phyloP scores from a whole-genome alignment of 768 basidiomycete species.

The Thelephora ganbajun region DNA sequence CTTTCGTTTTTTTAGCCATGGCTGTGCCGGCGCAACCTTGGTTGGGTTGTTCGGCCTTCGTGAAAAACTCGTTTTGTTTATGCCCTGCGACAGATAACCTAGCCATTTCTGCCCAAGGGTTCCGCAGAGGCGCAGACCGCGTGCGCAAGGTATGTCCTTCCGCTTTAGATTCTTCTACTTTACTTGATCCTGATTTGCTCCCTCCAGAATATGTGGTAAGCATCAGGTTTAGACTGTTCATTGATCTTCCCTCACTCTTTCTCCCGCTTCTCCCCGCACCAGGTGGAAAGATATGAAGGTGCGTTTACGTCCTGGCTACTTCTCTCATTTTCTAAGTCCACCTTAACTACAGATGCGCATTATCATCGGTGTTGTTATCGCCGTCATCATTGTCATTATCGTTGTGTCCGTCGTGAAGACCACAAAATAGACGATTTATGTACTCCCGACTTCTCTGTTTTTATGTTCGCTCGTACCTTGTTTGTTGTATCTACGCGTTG shows the following conservation, averaged over 20 bases:
- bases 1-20: not conserved
- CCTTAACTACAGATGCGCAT: conserved; percentile 67
- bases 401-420: conserved; percentile 90
- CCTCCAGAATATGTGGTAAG: conserved; percentile 82
- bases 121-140: conserved; percentile 92
- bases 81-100: conserved; percentile 57
- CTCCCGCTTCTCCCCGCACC: not conserved
- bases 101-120: conserved; percentile 97
- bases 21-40: not conserved
- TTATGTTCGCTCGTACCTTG: not conserved
- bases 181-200: conserved; percentile 1
- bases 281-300: conserved; percentile 99
- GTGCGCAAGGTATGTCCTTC: conserved; percentile 75
- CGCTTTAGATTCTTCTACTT: not conserved
- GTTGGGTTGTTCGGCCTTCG: not conserved
- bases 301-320: conserved; percentile 9
- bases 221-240: not conserved
- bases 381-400: conserved; percentile 88
- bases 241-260: not conserved
- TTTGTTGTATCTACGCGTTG: not conserved
- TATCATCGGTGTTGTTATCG: conserved; percentile 84
- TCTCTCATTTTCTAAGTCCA: conserved; percentile 4
- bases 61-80: conserved; percentile 3
- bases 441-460: conserved; percentile 18
- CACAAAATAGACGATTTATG: conserved; percentile 23